Base-by-base conservation (phyloP, 2,329 filamentous ascomycete genomes). In the Sphaerulina populicola region DNA sequence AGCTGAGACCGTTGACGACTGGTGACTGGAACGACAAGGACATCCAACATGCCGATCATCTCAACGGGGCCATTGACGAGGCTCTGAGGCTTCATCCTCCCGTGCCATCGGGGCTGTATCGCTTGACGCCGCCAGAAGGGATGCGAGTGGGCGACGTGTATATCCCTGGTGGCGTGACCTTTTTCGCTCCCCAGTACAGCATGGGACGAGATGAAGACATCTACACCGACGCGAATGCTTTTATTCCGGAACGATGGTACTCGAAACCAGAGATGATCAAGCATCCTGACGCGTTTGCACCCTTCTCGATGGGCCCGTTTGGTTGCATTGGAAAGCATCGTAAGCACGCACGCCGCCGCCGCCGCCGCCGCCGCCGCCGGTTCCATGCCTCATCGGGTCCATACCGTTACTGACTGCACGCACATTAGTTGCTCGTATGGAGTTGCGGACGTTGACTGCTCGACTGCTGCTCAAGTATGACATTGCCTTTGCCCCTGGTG, bases 11-110 rank as follows among this genome's bases (percentile, higher is more conserved):
- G 29, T 41, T 62, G 27, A 56, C 55, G 0, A 39, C 45, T 18
- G 56, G 54, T 5, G 43, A 49, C 0, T 61, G 57, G 56, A 54
- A 21, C 15, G 60, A 64, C 38, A 59, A 58, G 14, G 58, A 62
- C 33, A 57, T 61, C 44, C 58, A 56, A 52, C 51, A 58, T 47
- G 59, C 52, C 51, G 52, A 60, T 1, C 61, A 66, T 30, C 62
- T 74, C 11, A 69, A 72, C 49, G 68, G 63, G 12, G 58, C 66
- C n/a, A 71, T 72, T 60, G 66, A 72, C 44, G 72, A 74, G 55
- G 60, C 69, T 0, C 57, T 73, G 11, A 64, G 72, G 12, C 59
- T 73, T 3, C 63, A 71, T 48, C 69, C 71, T 8, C 61, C 69
- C 2, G 66, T 71, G 0, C 67, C 69, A 0, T 62, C 62, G 3